Base-by-base conservation (phyloP, 306 rosid species). In the Pueraria montana region DNA sequence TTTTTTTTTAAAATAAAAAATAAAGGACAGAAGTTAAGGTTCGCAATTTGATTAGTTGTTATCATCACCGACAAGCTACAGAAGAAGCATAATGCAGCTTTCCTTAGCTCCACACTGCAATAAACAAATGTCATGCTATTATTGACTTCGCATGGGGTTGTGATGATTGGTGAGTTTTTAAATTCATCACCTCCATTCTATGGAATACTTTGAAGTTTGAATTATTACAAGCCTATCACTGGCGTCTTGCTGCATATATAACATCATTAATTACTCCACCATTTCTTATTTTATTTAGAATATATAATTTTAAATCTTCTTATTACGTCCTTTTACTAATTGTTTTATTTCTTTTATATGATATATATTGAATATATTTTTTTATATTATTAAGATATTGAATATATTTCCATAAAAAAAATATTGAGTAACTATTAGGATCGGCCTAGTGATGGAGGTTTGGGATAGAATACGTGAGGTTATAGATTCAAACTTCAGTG, bases 31-130 rank as follows among this genome's bases (percentile, higher is more conserved):
- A 82, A 64, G 18, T 58, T 56, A 26, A 4, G 17, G 68, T 1
- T 83, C 3, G 68, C 23, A 26, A 52, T 46, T 56, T 43, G 62
- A 76, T 23, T 63, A 80, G 72, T 55, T 71, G 72, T 46, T 53
- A 75, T 77, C 90, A 74, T 77, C 90, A 84, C 91, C 88, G 93
- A 89, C 94, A 87, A 55, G 68, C 58, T 40, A 73, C 84, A 72
- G 61, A 82, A 77, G 72, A 84, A 72, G 80, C 81, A 84, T 82
- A 78, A 63, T 83, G 59, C 62, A 73, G 82, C 46, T 79, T 52
- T 82, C 24, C 30, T 34, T 63, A 42, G 55, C 72, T 40, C 62
- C 67, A 48, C 43, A 62, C 30, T 62, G 74, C 20, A 23, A 40
- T 70, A 81, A 59, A 70, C 36, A 78, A 73, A 77, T 69, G 48